phyloP scores from a whole-genome alignment of 257 asterid genomes.

The Gynochthodes officinalis region DNA sequence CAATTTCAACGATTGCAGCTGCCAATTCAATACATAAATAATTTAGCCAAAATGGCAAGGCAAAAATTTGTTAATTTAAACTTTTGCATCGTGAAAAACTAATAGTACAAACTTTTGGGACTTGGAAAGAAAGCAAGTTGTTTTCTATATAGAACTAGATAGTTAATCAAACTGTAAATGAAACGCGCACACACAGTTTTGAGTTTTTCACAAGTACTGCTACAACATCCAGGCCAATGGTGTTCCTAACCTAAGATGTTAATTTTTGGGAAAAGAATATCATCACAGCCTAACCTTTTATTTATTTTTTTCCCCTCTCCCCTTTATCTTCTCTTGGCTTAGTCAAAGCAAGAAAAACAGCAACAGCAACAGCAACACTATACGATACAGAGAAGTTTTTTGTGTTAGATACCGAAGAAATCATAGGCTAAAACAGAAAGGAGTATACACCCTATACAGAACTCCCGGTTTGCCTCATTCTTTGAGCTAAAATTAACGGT shows the following conservation, averaged over 20 bases:
- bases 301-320: not conserved
- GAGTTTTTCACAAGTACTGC: too few species aligned
- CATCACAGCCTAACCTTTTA: constrained; percentile 10
- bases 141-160: too few species aligned
- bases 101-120: too few species aligned
- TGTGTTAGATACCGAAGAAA: not conserved
- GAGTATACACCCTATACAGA: constrained; percentile 3
- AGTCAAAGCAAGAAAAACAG: not conserved
- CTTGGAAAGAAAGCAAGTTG: too few species aligned
- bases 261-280: not conserved
- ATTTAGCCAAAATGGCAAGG: too few species aligned
- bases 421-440: constrained; percentile 8
- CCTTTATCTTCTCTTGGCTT: too few species aligned
- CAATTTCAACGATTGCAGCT: too few species aligned
- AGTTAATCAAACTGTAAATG: too few species aligned
- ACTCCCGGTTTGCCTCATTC: constrained; percentile 19
- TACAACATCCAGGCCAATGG: too few species aligned
- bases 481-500: not conserved
- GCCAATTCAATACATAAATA: too few species aligned
- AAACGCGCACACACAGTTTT: not conserved
- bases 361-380: not conserved
- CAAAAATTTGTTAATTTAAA: too few species aligned
- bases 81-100: too few species aligned
- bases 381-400: not conserved
- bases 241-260: not conserved